Evolutionary conservation across 306 rosid genomes (phyloP), one percentile per base, ranked within the genome.

Genomic region (Trifolium repens): DNA sequence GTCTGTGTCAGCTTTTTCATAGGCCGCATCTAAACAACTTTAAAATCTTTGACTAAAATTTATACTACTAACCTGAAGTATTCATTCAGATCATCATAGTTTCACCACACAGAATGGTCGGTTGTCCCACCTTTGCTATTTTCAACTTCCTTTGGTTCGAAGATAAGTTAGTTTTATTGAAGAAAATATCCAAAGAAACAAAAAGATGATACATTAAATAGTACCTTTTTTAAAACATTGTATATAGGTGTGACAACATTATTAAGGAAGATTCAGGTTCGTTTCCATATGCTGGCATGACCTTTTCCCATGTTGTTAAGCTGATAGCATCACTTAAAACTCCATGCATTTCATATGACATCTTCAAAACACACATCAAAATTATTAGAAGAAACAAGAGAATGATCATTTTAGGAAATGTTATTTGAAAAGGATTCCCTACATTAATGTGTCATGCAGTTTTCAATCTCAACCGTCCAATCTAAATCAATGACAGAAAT

Each of bases 61-160:
- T 67, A 57, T 70, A 16, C 85, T 84, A 24, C 87, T 81, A 53
- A 94, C 98, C 97, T 91, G 81, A 94, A 94, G 82, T 86, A 94
- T 78, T 94, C 98, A 43, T 94, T 94, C 79, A 94, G 87, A 86
- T 94, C 98, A 79, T 94, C 98, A 64, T 94, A 94, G 90, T 94
- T 94, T 87, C 98, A 90, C 98, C 98, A 94, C 2, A 57, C 73
- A 69, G 96, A 87, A 88, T 94, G 93, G 80, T 86, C 90, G 68
- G 93, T 83, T 61, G 94, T 86, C 57, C 98, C 98, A 52, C 77
- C 85, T 71, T 88, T 87, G 92, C 92, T 88, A 22, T 91, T 88
- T n/a, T 12, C 37, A 57, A 83, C 93, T 88, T 94, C 98, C 98
- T 94, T 74, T 69, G 79, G 73, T 81, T 82, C 26, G 32, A 75